phyloP scores from a whole-genome alignment of 148 eudicot genomes.

The Beta vulgaris region DNA sequence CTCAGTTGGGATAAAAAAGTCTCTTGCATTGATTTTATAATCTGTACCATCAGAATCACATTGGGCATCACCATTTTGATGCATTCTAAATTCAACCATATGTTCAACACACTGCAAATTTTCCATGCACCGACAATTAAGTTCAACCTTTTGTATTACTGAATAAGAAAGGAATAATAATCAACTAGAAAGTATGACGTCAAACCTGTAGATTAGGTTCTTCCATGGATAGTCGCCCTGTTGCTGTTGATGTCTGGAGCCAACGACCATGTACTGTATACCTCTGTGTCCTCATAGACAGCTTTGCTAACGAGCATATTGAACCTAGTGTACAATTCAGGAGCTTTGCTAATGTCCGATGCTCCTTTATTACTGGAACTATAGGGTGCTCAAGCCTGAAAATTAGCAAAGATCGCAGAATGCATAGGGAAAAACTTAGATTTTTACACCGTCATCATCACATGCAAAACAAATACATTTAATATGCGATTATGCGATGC shows the following conservation, averaged over 20 bases:
- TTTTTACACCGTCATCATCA: background rate
- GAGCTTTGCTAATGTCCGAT: slow-evolving; percentile 89
- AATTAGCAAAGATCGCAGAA: background rate
- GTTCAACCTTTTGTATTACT: background rate
- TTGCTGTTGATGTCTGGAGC: slow-evolving; percentile 99
- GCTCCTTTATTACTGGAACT: slow-evolving; percentile 89
- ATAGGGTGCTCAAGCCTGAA: slow-evolving; percentile 94
- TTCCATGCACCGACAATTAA: slow-evolving; percentile 2
- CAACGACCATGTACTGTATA: slow-evolving; percentile 91
- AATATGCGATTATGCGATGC: background rate
- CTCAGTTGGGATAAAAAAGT: slow-evolving; percentile 84
- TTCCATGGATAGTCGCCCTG: slow-evolving; percentile 97
- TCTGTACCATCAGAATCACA: slow-evolving; percentile 36
- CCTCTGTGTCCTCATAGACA: slow-evolving; percentile 73
- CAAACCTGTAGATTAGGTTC: slow-evolving; percentile 97
- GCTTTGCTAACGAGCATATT: slow-evolving; percentile 76
- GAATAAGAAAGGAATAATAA: background rate
- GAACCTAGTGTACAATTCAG: slow-evolving; percentile 88
- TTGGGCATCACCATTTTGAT: slow-evolving; percentile 34
- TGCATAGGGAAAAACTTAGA: background rate
- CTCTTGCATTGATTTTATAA: slow-evolving; percentile 73
- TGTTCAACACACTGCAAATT: slow-evolving; percentile 84
- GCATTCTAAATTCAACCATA: slow-evolving; percentile 69
- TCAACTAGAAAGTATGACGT: background rate
- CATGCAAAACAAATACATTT: background rate